These are phyloP conservation scores for Sergeia podlipaevii DNA, from an alignment of 208 protist species.

Conservation along the genomic window DNA sequence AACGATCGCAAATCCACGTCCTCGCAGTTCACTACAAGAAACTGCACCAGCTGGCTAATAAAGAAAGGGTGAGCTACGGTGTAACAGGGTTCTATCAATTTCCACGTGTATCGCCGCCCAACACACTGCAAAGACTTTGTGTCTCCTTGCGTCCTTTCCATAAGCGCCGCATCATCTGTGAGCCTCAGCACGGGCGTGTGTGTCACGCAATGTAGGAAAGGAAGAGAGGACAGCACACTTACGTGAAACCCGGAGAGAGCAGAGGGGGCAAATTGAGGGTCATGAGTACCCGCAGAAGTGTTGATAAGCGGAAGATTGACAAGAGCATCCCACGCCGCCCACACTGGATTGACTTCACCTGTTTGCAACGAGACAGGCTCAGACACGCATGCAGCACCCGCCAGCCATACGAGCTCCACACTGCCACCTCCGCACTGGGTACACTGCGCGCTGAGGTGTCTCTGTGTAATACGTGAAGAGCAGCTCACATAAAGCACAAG, in stretches of 20 bases:
- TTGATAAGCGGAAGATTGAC: constrained; percentile 36
- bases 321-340: constrained; percentile 46
- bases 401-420: constrained; percentile 47
- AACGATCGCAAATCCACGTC: constrained; percentile 21
- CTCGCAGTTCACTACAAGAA: constrained; percentile 26
- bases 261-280: not conserved
- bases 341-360: constrained; percentile 43
- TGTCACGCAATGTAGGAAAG: constrained; percentile 23
- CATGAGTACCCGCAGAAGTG: too few relatives aligned
- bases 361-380: constrained; percentile 24
- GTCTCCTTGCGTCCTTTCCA: constrained; percentile 8
- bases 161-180: constrained; percentile 9
- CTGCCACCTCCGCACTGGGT: constrained; percentile 10
- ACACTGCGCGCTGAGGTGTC: constrained; percentile 24
- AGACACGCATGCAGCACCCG: constrained; percentile 37
- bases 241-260: constrained; percentile 17
- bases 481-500: constrained; percentile 53
- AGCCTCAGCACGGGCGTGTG: constrained; percentile 23
- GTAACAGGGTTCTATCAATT: constrained; percentile 11
- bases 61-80: constrained; percentile 39
- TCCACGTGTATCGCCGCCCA: constrained; percentile 22
- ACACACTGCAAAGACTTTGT: not conserved
- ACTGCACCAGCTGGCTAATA: constrained; percentile 22
- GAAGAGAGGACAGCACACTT: constrained; percentile 38
- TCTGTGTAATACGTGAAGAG: constrained; percentile 64